These are phyloP conservation scores for Ensete ventricosum DNA, from an alignment of 176 grass and related monocot species.

Conservation along the genomic window DNA sequence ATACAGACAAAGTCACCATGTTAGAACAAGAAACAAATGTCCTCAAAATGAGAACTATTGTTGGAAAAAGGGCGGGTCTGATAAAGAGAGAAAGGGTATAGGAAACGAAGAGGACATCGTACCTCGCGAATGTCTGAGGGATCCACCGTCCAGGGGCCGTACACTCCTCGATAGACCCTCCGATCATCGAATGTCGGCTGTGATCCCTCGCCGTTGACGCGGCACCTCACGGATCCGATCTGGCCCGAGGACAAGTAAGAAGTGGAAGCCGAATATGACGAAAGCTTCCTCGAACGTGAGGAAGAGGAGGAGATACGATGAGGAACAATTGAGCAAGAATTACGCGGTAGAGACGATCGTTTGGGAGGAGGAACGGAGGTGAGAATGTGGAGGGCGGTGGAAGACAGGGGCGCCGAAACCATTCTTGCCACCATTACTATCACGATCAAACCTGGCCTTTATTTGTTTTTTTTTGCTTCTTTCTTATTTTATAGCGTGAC, in stretches of 20 bases:
- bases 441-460: neutral
- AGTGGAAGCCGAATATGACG: neutral
- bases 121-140: constrained; percentile 63
- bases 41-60: no score
- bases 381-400: neutral
- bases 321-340: neutral
- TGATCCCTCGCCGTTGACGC: constrained; percentile 31
- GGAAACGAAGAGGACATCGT: neutral
- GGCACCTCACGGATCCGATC: constrained; percentile 12
- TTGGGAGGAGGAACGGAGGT: neutral
- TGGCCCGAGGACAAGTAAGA: neutral
- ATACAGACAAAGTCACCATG: no score
- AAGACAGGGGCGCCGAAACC: neutral
- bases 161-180: constrained; percentile 49
- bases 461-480: no score
- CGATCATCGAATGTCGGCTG: constrained; percentile 29
- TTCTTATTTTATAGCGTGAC: no score
- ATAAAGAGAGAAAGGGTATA: neutral
- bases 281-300: neutral
- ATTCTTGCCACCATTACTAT: neutral
- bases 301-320: neutral
- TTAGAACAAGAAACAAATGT: no score
- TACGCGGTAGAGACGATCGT: neutral
- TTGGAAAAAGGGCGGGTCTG: no score
- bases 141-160: constrained; percentile 77